phyloP scores from a whole-genome alignment of 352 stramenopile genomes.

The Pythium rishiriense region DNA sequence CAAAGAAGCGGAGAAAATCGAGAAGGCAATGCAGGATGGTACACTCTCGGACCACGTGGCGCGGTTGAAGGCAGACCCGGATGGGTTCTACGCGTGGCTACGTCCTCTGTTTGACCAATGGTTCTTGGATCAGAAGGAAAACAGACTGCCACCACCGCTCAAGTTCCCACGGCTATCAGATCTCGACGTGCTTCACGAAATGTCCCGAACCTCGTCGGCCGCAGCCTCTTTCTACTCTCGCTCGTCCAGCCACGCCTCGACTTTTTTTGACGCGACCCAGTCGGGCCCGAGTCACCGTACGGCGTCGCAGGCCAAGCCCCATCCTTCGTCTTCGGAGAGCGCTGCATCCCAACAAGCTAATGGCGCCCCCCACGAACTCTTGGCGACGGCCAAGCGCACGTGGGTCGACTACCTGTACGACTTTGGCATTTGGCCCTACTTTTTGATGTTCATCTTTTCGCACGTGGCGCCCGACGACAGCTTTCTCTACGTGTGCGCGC shows the following conservation, averaged over 20 bases:
- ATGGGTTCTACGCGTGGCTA: conserved; percentile 78
- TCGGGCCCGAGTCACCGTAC: neutral
- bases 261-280: neutral
- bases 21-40: conserved; percentile 52
- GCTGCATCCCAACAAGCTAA: neutral
- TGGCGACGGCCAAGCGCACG: conserved; percentile 4
- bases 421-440: conserved; percentile 73
- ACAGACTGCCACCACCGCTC: conserved; percentile 37
- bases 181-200: conserved; percentile 1
- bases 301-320: neutral
- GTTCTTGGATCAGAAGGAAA: conserved; percentile 49
- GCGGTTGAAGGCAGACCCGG: conserved; percentile 67
- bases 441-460: conserved; percentile 58
- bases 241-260: conserved; percentile 13
- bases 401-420: conserved; percentile 69
- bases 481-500: conserved; percentile 46
- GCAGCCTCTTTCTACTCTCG: conserved; percentile 13
- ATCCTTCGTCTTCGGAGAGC: neutral
- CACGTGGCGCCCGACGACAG: conserved; percentile 37
- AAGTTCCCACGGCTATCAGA: conserved; percentile 19
- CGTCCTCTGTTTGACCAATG: conserved; percentile 63
- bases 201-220: conserved; percentile 11
- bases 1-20: conserved; percentile 77
- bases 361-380: neutral
- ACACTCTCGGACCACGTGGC: conserved; percentile 52